These are phyloP conservation scores for Heterobasidion occidentale DNA, from an alignment of 1,284 basidiomycete genomes.

Conservation along the genomic window DNA sequence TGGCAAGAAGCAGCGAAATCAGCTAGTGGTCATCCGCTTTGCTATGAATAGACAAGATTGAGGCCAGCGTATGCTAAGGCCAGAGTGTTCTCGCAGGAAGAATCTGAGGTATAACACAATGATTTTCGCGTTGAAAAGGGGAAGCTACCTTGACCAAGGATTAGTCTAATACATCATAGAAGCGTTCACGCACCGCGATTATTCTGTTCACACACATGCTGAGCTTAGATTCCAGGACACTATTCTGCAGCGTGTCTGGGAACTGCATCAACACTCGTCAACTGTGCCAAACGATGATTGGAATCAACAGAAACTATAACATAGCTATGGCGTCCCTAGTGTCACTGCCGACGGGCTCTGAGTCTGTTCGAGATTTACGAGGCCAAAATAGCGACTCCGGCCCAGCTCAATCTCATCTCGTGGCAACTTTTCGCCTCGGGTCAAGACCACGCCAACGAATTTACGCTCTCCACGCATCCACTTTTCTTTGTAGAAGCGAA, in stretches of 20 bases:
- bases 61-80: no score
- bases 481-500: conserved; percentile 83
- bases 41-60: no score
- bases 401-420: conserved; percentile 67
- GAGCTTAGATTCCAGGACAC: no score
- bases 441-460: conserved; percentile 78
- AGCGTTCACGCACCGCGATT: no score
- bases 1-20: no score
- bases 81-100: no score
- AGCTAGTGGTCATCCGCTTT: no score
- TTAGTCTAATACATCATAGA: no score
- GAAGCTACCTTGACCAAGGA: no score
- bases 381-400: conserved; percentile 70
- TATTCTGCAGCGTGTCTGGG: background rate
- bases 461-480: conserved; percentile 64
- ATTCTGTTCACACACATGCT: no score
- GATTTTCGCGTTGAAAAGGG: no score
- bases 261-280: background rate
- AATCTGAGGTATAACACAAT: no score
- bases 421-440: conserved; percentile 76
- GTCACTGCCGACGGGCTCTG: background rate
- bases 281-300: background rate
- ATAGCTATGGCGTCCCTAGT: background rate
- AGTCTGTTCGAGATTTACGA: conserved; percentile 48
- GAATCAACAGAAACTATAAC: background rate